These are phyloP conservation scores for Arthroderma uncinatum DNA, from an alignment of 2,329 filamentous ascomycete genomes.

Conservation along the genomic window DNA sequence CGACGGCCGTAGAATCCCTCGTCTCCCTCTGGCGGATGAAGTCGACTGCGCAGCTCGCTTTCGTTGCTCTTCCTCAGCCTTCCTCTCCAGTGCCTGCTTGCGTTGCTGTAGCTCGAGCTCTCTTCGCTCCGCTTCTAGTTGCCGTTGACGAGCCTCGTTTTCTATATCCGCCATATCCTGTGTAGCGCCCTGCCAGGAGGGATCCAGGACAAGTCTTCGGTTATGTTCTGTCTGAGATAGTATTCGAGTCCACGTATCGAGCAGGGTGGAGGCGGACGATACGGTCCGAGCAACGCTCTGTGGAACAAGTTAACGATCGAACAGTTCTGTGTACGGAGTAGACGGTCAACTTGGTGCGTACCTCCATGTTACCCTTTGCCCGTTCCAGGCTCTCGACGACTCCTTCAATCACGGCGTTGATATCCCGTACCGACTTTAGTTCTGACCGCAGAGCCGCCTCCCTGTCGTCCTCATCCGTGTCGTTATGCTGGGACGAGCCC, in stretches of 20 bases:
- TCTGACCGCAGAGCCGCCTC: slow-evolving; percentile 67
- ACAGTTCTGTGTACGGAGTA: too few relatives aligned
- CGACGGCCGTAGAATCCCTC: slow-evolving; percentile 22
- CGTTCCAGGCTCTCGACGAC: slow-evolving; percentile 36
- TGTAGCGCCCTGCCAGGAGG: slow-evolving; percentile 77
- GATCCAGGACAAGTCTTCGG: slow-evolving; percentile 78
- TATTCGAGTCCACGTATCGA: slow-evolving; percentile 93
- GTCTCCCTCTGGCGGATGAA: slow-evolving; percentile 21
- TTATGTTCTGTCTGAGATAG: slow-evolving; percentile 96
- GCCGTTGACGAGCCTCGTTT: slow-evolving; percentile 60
- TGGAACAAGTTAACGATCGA: background rate
- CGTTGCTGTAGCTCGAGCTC: slow-evolving; percentile 69
- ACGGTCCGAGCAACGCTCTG: slow-evolving; percentile 80
- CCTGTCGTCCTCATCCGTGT: slow-evolving; percentile 40
- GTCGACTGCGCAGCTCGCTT: slow-evolving; percentile 25
- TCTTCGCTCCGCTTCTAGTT: slow-evolving; percentile 65
- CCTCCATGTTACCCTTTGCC: slow-evolving; percentile 42
- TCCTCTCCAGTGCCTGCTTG: slow-evolving; percentile 53
- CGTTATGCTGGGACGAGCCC: background rate
- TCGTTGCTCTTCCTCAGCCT: slow-evolving; percentile 39
- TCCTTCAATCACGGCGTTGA: slow-evolving; percentile 75
- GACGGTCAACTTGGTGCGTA: too few relatives aligned
- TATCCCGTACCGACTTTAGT: slow-evolving; percentile 67
- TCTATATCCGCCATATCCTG: slow-evolving; percentile 81
- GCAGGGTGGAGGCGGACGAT: slow-evolving; percentile 71